phyloP scores from a whole-genome alignment of 2,329 filamentous ascomycete genomes.

The Talaromyces sp. region DNA sequence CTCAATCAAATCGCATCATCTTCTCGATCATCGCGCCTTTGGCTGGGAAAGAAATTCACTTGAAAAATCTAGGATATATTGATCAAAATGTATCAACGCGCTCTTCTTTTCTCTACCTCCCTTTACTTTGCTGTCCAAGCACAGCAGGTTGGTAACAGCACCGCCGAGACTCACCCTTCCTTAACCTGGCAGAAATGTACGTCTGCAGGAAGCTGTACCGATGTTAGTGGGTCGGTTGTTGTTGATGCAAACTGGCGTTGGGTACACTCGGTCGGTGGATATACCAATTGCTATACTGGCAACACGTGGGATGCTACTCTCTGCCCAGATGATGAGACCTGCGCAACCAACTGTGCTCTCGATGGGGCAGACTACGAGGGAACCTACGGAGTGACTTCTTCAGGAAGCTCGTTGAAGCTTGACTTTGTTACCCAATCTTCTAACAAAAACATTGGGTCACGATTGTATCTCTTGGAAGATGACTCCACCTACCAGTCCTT shows the following conservation, averaged over 20 bases:
- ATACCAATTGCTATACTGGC: slow-evolving; percentile 55
- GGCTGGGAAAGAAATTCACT: background rate
- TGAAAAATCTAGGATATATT: slow-evolving; percentile 16
- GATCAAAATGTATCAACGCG: slow-evolving; percentile 7
- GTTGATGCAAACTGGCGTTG: slow-evolving; percentile 58
- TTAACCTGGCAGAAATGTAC: slow-evolving; percentile 53
- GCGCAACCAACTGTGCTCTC: slow-evolving; percentile 53
- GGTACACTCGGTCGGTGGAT: slow-evolving; percentile 45
- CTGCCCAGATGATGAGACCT: slow-evolving; percentile 46
- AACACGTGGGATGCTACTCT: slow-evolving; percentile 46
- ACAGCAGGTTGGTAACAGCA: slow-evolving; percentile 8
- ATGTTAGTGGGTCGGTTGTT: slow-evolving; percentile 47
- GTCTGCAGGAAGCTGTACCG: slow-evolving; percentile 47
- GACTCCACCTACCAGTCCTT: slow-evolving; percentile 61
- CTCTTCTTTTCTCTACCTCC: slow-evolving; percentile 2
- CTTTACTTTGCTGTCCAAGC: slow-evolving; percentile 7
- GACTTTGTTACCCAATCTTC: slow-evolving; percentile 38
- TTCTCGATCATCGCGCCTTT: background rate
- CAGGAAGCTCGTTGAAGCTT: slow-evolving; percentile 45
- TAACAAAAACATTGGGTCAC: slow-evolving; percentile 41
- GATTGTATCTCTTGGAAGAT: slow-evolving; percentile 60
- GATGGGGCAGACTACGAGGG: slow-evolving; percentile 51
- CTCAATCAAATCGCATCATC: background rate
- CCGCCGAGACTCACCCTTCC: slow-evolving; percentile 39
- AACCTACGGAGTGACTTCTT: slow-evolving; percentile 50